These are phyloP conservation scores for Botrytis tulipae DNA, from an alignment of 2,329 filamentous ascomycete genomes.

Conservation along the genomic window DNA sequence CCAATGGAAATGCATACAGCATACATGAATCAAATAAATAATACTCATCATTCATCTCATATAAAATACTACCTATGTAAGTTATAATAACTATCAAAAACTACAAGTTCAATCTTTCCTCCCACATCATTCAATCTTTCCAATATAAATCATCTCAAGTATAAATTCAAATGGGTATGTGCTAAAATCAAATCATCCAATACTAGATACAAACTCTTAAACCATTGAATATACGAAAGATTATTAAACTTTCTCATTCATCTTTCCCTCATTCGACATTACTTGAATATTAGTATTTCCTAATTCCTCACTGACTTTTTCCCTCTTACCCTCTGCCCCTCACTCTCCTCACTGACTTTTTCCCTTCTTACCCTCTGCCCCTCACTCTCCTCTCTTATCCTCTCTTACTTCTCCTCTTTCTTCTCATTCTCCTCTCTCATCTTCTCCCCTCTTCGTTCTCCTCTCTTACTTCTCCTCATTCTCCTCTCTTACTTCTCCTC, in stretches of 20 bases:
- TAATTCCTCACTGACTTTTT: neutral
- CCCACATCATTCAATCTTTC: neutral
- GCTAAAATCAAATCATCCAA: neutral
- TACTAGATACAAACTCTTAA: neutral
- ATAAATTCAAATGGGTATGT: neutral
- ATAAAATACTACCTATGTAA: neutral
- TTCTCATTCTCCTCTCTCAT: too few species aligned
- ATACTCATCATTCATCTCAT: slow-evolving; percentile 2
- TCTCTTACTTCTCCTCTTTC: slow-evolving; percentile 3
- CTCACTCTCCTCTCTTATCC: neutral
- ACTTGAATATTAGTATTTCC: slow-evolving; percentile 8
- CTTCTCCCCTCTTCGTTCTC: slow-evolving; percentile 15
- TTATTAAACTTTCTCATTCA: neutral
- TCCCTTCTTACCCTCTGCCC: too few species aligned
- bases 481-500: neutral
- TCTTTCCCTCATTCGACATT: slow-evolving; percentile 13
- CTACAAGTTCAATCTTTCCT: neutral
- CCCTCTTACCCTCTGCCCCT: too few species aligned
- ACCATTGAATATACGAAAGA: neutral
- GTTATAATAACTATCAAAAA: neutral
- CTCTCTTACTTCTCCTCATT: neutral
- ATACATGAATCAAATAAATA: neutral
- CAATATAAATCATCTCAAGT: neutral
- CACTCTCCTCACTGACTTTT: too few species aligned
- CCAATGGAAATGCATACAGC: rapidly evolving